These are phyloP conservation scores for Pseudisothecium myosuroides DNA, from an alignment of 225 moss, liverwort and hornwort species.

Conservation along the genomic window DNA sequence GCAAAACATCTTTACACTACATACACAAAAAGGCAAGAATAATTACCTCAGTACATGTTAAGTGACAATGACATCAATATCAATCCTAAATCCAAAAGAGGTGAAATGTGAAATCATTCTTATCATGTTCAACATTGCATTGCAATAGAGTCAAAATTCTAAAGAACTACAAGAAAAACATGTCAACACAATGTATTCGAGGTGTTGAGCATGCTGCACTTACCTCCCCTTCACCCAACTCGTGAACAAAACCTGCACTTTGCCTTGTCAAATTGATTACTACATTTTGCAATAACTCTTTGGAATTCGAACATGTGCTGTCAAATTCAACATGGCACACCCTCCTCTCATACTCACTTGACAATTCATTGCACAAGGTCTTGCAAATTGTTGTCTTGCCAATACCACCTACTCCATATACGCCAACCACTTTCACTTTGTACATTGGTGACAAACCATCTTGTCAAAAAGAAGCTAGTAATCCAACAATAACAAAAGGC, in stretches of 20 bases:
- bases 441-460: too few species aligned
- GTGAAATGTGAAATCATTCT: not conserved
- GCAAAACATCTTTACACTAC: not conserved
- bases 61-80: not conserved
- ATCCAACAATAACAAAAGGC: too few species aligned
- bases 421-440: too few species aligned
- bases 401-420: too few species aligned
- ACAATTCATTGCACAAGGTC: too few species aligned
- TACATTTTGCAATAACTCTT: not conserved
- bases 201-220: not conserved
- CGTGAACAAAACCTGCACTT: not conserved
- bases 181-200: too few species aligned
- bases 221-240: not conserved
- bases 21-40: not conserved
- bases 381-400: too few species aligned
- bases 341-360: too few species aligned
- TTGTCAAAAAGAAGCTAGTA: too few species aligned
- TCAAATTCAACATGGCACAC: not conserved
- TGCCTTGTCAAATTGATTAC: not conserved
- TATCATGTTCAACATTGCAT: not conserved
- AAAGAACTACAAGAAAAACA: not conserved
- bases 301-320: not conserved
- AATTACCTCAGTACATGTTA: not conserved
- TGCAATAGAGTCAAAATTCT: too few species aligned
- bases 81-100: too few species aligned